These are phyloP conservation scores for Paramyrothecium sp. DNA, from an alignment of 2,329 filamentous ascomycete species.

Conservation along the genomic window DNA sequence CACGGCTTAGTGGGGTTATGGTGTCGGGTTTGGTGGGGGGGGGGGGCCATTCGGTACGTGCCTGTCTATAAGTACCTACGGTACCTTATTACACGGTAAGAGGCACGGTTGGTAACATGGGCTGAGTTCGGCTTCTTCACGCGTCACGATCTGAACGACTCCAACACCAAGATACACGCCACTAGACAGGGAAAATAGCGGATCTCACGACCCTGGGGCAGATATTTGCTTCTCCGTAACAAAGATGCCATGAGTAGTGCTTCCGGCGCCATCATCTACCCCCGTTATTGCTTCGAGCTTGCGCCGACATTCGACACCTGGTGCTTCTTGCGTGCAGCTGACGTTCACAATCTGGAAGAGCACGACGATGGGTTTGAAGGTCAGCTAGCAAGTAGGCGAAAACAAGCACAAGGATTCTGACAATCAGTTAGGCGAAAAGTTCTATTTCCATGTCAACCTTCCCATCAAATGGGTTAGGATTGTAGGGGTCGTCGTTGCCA, in stretches of 20 bases:
- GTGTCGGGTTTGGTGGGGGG: no score
- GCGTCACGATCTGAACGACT: background rate
- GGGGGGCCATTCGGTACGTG: background rate
- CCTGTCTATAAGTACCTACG: background rate
- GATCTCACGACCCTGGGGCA: background rate
- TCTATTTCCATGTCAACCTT: constrained; percentile 70
- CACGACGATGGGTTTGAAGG: constrained; percentile 52
- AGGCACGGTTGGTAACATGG: background rate
- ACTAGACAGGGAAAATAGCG: constrained; percentile 6
- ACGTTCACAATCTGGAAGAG: constrained; percentile 46
- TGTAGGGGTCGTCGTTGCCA: constrained; percentile 66
- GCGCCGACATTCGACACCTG: constrained; percentile 60
- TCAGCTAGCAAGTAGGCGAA: constrained; percentile 40
- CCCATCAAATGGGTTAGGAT: constrained; percentile 75
- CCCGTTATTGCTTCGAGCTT: constrained; percentile 61
- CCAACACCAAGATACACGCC: background rate
- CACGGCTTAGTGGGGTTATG: no score
- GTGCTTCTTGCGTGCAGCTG: constrained; percentile 53
- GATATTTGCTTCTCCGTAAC: constrained; percentile 8
- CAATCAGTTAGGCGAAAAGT: constrained; percentile 40
- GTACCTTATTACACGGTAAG: background rate
- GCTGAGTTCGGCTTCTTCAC: background rate
- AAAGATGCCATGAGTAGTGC: constrained; percentile 51
- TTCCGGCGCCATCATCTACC: constrained; percentile 44
- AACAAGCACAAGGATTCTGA: constrained; percentile 21